phyloP scores from a whole-genome alignment of 257 asterid species.

The Plantago ovata region DNA sequence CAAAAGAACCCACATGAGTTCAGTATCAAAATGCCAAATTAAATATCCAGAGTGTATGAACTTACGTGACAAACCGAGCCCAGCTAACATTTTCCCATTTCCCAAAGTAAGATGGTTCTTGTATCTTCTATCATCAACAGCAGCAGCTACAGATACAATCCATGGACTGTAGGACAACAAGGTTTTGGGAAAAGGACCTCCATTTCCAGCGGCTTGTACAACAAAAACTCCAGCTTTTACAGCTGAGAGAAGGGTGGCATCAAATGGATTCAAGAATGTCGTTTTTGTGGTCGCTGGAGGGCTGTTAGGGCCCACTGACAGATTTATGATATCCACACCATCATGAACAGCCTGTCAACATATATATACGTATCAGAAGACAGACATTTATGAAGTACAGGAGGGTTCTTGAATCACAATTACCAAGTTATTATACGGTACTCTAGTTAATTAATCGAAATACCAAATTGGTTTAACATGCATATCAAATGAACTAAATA shows the following conservation, averaged over 20 bases:
- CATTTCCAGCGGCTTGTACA: slow-evolving; percentile 98
- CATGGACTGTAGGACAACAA: slow-evolving; percentile 95
- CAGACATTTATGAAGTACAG: slow-evolving; percentile 4
- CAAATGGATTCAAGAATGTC: slow-evolving; percentile 91
- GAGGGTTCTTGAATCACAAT: slow-evolving; percentile 9
- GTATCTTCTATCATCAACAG: slow-evolving; percentile 93
- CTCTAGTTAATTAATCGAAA: not conserved
- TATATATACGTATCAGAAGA: slow-evolving; percentile 22
- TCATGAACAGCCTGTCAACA: slow-evolving; percentile 88
- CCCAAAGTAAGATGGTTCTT: slow-evolving; percentile 91
- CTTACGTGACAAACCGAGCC: slow-evolving; percentile 97
- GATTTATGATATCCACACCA: slow-evolving; percentile 95
- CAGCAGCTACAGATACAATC: slow-evolving; percentile 98
- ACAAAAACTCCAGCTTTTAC: slow-evolving; percentile 98
- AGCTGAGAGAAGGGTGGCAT: slow-evolving; percentile 89
- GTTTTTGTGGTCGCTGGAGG: slow-evolving; percentile 93
- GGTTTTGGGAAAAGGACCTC: slow-evolving; percentile 97
- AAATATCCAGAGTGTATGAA: slow-evolving; percentile 4
- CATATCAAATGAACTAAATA: not conserved
- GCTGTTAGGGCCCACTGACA: slow-evolving; percentile 98
- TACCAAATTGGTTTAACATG: not conserved
- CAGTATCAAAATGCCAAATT: not conserved
- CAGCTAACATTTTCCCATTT: slow-evolving; percentile 77
- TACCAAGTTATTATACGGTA: not conserved
- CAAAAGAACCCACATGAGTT: slow-evolving; percentile 6